A percentile compares a stretch with the other conserved stretches of the same genome.
phyloP scores from a whole-genome alignment of 768 basidiomycete genomes.

The Suillus sp. region DNA sequence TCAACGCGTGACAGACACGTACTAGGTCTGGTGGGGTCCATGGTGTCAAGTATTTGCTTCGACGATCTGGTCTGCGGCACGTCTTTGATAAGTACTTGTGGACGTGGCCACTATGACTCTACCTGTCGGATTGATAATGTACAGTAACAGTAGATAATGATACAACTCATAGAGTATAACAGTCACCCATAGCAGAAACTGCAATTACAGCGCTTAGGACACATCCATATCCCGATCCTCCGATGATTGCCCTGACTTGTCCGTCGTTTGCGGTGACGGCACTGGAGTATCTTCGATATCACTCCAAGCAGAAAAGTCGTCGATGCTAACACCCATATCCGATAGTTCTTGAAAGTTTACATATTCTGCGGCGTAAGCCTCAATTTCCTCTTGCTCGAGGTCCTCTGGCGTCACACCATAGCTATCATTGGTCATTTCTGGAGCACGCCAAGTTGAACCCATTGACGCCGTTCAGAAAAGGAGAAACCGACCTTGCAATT shows the following conservation, averaged over 20 bases:
- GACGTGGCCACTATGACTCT: background rate
- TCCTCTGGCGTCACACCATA: conserved; percentile 42
- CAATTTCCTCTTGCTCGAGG: conserved; percentile 56
- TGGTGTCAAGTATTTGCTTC: background rate
- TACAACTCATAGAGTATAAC: background rate
- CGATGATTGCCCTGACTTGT: background rate
- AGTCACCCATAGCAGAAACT: background rate
- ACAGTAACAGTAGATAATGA: background rate
- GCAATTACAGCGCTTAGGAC: conserved; percentile 15
- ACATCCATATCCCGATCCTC: conserved; percentile 29
- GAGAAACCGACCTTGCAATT: conserved; percentile 44
- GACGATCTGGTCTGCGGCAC: background rate
- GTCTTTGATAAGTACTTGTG: background rate
- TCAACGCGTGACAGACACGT: background rate
- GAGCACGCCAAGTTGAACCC: background rate
- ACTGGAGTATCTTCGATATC: conserved; percentile 25
- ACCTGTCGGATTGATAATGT: background rate
- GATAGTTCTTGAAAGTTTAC: conserved; percentile 48
- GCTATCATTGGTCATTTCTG: conserved; percentile 8
- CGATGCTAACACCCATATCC: conserved; percentile 36
- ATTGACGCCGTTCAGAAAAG: conserved; percentile 2
- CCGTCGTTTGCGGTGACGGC: conserved; percentile 2
- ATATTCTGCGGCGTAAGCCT: conserved; percentile 60
- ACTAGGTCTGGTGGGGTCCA: background rate
- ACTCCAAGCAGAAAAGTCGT: conserved; percentile 21